phyloP scores from a whole-genome alignment of 352 stramenopile genomes.

The Bremia lactucae region DNA sequence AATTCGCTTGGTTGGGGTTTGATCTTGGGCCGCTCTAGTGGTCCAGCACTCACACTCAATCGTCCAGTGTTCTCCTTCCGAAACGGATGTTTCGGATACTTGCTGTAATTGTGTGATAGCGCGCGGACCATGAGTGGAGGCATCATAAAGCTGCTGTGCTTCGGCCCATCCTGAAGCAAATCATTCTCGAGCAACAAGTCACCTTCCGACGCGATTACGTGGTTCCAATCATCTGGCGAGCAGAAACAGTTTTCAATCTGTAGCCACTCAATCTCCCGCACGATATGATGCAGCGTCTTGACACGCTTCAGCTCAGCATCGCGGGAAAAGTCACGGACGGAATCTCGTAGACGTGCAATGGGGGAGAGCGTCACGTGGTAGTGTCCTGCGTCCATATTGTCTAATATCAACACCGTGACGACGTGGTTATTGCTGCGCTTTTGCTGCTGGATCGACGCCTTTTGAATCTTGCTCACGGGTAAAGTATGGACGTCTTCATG shows the following conservation, averaged over 20 bases:
- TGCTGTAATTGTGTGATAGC: constrained; percentile 19
- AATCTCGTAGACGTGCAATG: constrained; percentile 59
- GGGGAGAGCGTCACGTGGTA: constrained; percentile 80
- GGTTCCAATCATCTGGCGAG: constrained; percentile 60
- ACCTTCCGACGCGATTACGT: constrained; percentile 34
- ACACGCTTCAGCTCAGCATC: constrained; percentile 74
- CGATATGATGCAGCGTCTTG: constrained; percentile 68
- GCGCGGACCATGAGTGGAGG: constrained; percentile 23
- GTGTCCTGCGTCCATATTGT: constrained; percentile 81
- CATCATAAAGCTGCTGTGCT: constrained; percentile 29
- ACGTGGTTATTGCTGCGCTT: constrained; percentile 76
- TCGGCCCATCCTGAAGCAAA: constrained; percentile 48
- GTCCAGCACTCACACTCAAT: constrained; percentile 3
- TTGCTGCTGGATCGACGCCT: constrained; percentile 64
- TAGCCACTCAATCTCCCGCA: constrained; percentile 76
- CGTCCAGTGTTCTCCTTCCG: constrained; percentile 12
- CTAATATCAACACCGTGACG: constrained; percentile 60
- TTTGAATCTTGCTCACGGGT: constrained; percentile 65
- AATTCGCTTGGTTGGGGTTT: constrained; percentile 39
- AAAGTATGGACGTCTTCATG: constrained; percentile 83
- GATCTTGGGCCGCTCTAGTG: constrained; percentile 18
- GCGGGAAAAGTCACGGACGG: constrained; percentile 50
- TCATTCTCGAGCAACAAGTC: constrained; percentile 54
- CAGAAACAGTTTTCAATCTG: constrained; percentile 80
- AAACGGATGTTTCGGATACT: constrained; percentile 30